Conservation (phyloP, 2,329 filamentous ascomycete species). For the Apiospora malaysiana region DNA sequence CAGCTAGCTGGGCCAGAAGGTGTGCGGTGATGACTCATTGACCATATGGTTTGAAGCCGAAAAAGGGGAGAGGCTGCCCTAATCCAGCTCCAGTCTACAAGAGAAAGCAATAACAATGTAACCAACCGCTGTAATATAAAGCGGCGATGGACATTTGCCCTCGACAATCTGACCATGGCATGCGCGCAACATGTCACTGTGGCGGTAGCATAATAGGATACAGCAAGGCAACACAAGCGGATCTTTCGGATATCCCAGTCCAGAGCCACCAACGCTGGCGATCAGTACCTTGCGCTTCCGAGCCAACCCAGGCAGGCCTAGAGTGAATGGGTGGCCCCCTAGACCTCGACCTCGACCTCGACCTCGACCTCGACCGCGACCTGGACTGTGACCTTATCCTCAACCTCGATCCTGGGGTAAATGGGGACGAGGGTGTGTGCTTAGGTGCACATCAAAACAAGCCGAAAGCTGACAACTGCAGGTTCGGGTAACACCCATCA, state of each 20-base stretch:
- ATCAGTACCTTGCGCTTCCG: background rate
- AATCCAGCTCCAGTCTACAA: background rate
- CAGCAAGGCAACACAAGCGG: too few relatives aligned
- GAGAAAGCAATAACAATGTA: background rate
- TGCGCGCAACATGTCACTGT: slow-evolving; percentile 5
- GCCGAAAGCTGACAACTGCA: slow-evolving; percentile 19
- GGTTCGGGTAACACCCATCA: slow-evolving; percentile 17
- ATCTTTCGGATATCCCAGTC: background rate
- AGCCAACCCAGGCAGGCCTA: background rate
- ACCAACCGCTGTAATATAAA: background rate
- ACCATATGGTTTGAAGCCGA: slow-evolving; percentile 2
- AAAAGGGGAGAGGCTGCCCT: background rate
- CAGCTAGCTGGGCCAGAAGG: background rate
- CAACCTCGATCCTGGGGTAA: background rate
- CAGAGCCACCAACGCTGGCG: background rate
- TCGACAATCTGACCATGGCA: background rate
- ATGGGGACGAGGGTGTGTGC: background rate
- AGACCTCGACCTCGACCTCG: background rate
- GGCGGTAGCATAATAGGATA: background rate
- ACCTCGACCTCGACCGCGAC: background rate
- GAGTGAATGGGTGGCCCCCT: background rate
- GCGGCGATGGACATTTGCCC: background rate
- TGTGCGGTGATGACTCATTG: background rate
- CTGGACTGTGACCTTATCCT: background rate
- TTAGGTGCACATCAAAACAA: background rate